These are phyloP conservation scores for Aspergillus pseudoviridinutans DNA, from an alignment of 2,329 filamentous ascomycete species.

Conservation along the genomic window DNA sequence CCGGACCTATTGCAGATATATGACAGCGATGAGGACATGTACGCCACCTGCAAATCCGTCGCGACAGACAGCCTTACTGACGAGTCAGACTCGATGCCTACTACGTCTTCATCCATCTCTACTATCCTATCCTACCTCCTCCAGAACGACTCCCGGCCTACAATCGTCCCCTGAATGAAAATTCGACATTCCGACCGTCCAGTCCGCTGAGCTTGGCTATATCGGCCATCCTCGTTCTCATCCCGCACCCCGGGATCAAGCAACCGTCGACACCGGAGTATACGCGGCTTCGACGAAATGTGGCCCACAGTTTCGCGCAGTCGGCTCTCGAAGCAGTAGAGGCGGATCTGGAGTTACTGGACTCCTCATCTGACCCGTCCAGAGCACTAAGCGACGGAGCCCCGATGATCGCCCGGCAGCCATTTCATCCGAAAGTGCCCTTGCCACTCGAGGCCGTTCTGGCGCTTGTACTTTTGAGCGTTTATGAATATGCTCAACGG, in stretches of 20 bases:
- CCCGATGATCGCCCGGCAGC: conserved; percentile 1
- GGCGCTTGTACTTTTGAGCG: conserved; percentile 23
- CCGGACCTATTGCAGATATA: neutral
- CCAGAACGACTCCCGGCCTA: conserved; percentile 10
- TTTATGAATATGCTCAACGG: conserved; percentile 29
- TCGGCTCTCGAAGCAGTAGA: conserved; percentile 23
- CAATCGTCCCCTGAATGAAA: conserved; percentile 10
- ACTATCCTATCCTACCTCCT: conserved; percentile 27
- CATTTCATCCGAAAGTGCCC: conserved; percentile 17
- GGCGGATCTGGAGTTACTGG: conserved; percentile 22
- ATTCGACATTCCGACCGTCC: conserved; percentile 14
- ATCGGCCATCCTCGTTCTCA: conserved; percentile 23
- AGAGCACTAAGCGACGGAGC: neutral
- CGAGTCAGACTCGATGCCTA: conserved; percentile 25
- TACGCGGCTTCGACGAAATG: conserved; percentile 18
- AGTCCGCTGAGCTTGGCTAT: conserved; percentile 26
- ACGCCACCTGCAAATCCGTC: neutral
- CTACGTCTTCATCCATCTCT: conserved; percentile 29
- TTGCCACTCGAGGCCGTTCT: conserved; percentile 23
- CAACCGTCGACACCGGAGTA: conserved; percentile 15
- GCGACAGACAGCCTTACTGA: neutral
- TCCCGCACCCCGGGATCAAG: conserved; percentile 20
- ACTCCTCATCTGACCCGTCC: conserved; percentile 1
- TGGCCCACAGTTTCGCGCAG: conserved; percentile 21
- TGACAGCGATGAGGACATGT: neutral